phyloP scores from a whole-genome alignment of 2,329 filamentous ascomycete species.

The Neurospora crassa region DNA sequence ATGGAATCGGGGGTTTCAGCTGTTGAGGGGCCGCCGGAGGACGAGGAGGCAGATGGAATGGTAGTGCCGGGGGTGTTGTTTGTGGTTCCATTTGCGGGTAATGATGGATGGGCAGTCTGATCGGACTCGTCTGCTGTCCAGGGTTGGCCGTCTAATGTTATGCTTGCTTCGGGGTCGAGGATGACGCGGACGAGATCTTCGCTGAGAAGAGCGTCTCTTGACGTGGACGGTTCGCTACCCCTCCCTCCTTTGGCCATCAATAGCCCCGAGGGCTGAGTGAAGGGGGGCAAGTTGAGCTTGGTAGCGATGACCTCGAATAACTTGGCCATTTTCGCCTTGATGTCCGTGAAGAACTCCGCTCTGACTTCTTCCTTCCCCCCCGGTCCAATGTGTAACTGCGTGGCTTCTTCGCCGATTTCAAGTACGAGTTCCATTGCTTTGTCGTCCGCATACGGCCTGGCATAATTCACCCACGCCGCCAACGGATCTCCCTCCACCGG shows the following conservation, averaged over 20 bases:
- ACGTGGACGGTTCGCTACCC: constrained; percentile 51
- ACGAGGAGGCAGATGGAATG: constrained; percentile 12
- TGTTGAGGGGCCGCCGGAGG: constrained; percentile 18
- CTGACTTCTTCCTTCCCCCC: constrained; percentile 29
- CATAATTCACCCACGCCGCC: constrained; percentile 60
- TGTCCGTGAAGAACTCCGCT: constrained; percentile 66
- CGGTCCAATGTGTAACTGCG: constrained; percentile 40
- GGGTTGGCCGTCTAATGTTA: constrained; percentile 48
- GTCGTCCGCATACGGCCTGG: constrained; percentile 78
- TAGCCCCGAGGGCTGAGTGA: constrained; percentile 51
- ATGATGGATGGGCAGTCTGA: background rate
- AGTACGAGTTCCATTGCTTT: constrained; percentile 64
- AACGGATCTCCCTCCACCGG: constrained; percentile 22
- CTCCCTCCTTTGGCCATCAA: constrained; percentile 58
- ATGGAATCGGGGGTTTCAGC: constrained; percentile 21
- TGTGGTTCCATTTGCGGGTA: constrained; percentile 14
- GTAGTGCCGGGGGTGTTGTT: constrained; percentile 10
- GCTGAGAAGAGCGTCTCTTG: constrained; percentile 59
- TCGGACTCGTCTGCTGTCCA: constrained; percentile 24
- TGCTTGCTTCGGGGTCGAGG: constrained; percentile 49
- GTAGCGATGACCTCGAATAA: constrained; percentile 74
- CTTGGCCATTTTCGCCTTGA: constrained; percentile 59
- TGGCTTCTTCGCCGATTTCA: constrained; percentile 64
- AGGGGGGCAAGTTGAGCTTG: constrained; percentile 61
- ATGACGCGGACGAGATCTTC: constrained; percentile 59